Conservation (phyloP, 129 eudicot genomes). For the Silybum marianum region DNA sequence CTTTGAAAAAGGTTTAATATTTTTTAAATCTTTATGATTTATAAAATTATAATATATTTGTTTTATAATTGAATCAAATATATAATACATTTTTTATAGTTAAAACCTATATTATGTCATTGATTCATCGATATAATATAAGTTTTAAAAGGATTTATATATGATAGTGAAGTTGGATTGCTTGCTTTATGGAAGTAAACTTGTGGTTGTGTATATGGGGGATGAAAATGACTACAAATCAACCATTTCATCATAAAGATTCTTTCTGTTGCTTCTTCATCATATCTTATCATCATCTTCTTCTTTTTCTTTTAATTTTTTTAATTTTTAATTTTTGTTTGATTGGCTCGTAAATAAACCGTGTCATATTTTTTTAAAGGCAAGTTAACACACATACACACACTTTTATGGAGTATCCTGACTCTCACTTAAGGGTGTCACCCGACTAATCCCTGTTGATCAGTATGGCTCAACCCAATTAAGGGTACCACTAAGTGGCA, state of each 20-base stretch:
- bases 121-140: neutral
- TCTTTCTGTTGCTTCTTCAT: neutral
- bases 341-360: neutral
- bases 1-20: neutral
- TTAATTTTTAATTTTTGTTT: neutral
- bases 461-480: no score
- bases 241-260: constrained; percentile 29
- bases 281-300: neutral
- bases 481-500: no score
- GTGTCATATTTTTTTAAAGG: no score
- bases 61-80: no score
- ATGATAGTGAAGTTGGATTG: neutral
- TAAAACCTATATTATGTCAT: neutral
- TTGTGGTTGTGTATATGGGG: constrained; percentile 6
- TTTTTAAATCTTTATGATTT: no score
- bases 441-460: no score
- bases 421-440: no score
- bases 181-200: constrained; percentile 21
- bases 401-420: no score
- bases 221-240: constrained; percentile 21
- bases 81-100: no score
- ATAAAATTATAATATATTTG: no score
- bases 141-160: neutral
- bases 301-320: neutral
- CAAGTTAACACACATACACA: no score